phyloP scores from a whole-genome alignment of 345 rosid species.

The Cardamine chenopodiifolia region DNA sequence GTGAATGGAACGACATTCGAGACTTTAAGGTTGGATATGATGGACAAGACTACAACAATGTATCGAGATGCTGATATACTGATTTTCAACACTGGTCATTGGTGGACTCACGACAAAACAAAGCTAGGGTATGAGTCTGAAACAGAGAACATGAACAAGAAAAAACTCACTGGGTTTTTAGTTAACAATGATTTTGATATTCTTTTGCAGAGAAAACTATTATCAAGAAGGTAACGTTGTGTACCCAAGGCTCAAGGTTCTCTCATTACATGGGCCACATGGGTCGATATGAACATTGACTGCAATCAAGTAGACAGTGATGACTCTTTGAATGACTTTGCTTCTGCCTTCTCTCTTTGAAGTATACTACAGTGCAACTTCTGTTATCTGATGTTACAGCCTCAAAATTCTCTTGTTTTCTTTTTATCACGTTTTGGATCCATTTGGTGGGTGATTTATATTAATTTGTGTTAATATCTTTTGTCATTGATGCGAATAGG shows the following conservation, averaged over 20 bases:
- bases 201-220: slow-evolving; percentile 62
- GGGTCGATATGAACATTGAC: slow-evolving; percentile 74
- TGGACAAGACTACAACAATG: slow-evolving; percentile 70
- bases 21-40: slow-evolving; percentile 82
- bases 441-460: no score
- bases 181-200: slow-evolving; percentile 15
- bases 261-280: slow-evolving; percentile 80
- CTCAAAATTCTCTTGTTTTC: no score
- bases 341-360: no score
- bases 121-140: slow-evolving; percentile 61
- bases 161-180: not conserved
- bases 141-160: slow-evolving; percentile 6
- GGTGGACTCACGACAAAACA: slow-evolving; percentile 99
- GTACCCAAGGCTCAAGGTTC: slow-evolving; percentile 72
- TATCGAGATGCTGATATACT: slow-evolving; percentile 78
- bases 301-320: no score
- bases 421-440: no score
- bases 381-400: no score
- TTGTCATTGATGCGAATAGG: no score
- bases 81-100: slow-evolving; percentile 88
- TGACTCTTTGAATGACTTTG: no score
- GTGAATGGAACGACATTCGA: slow-evolving; percentile 59
- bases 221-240: slow-evolving; percentile 86
- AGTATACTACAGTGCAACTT: no score
- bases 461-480: no score